Evolutionary conservation across 2,329 filamentous ascomycete genomes (phyloP).

Genomic region (Paracamarosporium sp.): DNA sequence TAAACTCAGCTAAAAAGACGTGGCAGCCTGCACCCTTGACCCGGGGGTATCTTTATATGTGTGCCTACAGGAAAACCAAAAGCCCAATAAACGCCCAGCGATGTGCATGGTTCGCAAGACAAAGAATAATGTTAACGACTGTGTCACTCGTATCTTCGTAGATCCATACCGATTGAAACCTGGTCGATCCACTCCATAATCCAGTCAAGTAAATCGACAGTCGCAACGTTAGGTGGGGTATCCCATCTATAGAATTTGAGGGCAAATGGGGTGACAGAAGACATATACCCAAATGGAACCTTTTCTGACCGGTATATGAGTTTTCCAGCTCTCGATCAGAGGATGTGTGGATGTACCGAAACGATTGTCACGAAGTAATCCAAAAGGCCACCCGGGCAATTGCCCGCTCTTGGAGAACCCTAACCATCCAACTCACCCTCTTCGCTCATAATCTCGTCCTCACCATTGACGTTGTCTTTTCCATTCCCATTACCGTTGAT

Average conservation of each 20-base stretch:
- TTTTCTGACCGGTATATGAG: too few relatives aligned
- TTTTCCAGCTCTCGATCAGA: too few relatives aligned
- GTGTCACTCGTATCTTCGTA: not conserved
- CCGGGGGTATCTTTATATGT: conserved; percentile 21
- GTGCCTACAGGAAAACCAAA: not conserved
- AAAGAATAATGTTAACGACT: not conserved
- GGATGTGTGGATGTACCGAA: not conserved
- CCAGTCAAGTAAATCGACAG: not conserved
- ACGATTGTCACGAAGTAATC: not conserved
- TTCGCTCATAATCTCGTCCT: conserved; percentile 46
- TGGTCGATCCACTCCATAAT: not conserved
- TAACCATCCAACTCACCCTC: conserved; percentile 58
- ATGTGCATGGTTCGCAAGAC: not conserved
- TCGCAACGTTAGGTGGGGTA: too few relatives aligned
- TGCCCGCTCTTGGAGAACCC: not conserved
- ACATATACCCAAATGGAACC: too few relatives aligned
- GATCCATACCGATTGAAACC: not conserved
- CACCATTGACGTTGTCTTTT: conserved; percentile 30
- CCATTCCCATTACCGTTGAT: conserved; percentile 10
- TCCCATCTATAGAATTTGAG: too few relatives aligned
- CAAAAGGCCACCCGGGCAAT: not conserved
- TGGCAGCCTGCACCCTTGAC: conserved; percentile 6
- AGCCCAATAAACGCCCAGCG: not conserved
- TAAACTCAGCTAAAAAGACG: not conserved
- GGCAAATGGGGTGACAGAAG: too few relatives aligned